Conservation (phyloP, 257 asterid species). For the Fraxinus quadrangulata region DNA sequence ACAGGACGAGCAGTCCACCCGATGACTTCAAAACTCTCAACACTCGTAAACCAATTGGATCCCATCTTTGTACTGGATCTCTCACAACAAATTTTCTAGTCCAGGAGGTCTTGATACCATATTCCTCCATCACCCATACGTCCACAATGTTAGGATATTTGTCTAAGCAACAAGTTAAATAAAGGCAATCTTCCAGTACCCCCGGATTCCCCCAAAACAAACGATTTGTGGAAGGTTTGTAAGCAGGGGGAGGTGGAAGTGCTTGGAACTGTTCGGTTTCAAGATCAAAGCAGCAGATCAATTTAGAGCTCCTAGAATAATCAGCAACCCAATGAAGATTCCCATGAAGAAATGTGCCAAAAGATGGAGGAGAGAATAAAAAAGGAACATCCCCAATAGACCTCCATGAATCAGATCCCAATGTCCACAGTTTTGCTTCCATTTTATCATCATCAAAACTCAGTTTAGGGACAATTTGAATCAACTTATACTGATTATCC, state of each 20-base stretch:
- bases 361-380: conserved; percentile 8
- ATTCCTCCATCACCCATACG: neutral
- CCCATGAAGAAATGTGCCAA: neutral
- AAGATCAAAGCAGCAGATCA: conserved; percentile 7
- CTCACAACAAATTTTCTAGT: neutral
- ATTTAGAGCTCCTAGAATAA: neutral
- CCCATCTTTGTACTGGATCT: neutral
- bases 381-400: neutral
- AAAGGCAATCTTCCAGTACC: neutral
- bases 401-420: neutral
- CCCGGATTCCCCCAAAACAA: neutral
- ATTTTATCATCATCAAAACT: neutral
- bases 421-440: neutral
- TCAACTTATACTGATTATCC: neutral
- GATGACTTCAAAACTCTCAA: neutral
- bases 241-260: neutral
- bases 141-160: neutral
- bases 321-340: neutral
- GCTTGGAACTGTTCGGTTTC: neutral
- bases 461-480: neutral
- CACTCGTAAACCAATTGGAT: neutral
- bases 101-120: neutral
- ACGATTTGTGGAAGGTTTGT: neutral
- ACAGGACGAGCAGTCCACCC: neutral
- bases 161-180: neutral